Conservation (phyloP, 2,329 filamentous ascomycete genomes). For the Dactylonectria estremocensis region DNA sequence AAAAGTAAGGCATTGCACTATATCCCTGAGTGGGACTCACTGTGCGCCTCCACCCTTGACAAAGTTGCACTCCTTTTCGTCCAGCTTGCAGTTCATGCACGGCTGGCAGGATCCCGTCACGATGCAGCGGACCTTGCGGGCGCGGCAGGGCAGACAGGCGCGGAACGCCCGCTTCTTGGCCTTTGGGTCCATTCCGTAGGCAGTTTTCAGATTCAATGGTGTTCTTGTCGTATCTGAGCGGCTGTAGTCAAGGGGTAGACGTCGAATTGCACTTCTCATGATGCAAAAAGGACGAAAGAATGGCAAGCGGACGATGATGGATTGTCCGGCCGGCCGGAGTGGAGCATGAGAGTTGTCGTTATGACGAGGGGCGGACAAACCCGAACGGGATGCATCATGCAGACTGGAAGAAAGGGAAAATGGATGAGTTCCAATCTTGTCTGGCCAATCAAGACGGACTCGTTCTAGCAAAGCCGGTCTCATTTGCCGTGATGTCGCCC, state of each 20-base stretch:
- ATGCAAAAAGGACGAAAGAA: slow-evolving; percentile 7
- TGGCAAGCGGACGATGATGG: slow-evolving; percentile 16
- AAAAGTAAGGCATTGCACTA: not conserved
- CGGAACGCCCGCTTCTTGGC: slow-evolving; percentile 40
- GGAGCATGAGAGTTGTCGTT: slow-evolving; percentile 4
- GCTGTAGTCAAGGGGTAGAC: not conserved
- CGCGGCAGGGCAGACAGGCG: slow-evolving; percentile 43
- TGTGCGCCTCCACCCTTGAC: slow-evolving; percentile 38
- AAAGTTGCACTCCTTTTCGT: slow-evolving; percentile 45
- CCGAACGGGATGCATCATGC: not conserved
- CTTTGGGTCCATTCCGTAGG: slow-evolving; percentile 31
- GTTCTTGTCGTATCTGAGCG: no score
- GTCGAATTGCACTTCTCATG: not conserved
- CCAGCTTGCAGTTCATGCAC: slow-evolving; percentile 47
- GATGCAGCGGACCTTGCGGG: slow-evolving; percentile 46
- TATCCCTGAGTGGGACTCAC: slow-evolving; percentile 6
- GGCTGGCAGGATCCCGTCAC: slow-evolving; percentile 39
- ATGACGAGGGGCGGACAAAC: not conserved
- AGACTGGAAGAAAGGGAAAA: slow-evolving; percentile 7
- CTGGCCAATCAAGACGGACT: slow-evolving; percentile 20
- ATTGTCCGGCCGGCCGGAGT: slow-evolving; percentile 1
- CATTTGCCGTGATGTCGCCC: slow-evolving; percentile 26
- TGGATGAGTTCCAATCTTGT: not conserved
- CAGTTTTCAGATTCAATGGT: no score
- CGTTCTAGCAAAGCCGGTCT: slow-evolving; percentile 24